These are phyloP conservation scores for Ceratocystis eucalypticola DNA, from an alignment of 2,329 filamentous ascomycete species.

Conservation along the genomic window DNA sequence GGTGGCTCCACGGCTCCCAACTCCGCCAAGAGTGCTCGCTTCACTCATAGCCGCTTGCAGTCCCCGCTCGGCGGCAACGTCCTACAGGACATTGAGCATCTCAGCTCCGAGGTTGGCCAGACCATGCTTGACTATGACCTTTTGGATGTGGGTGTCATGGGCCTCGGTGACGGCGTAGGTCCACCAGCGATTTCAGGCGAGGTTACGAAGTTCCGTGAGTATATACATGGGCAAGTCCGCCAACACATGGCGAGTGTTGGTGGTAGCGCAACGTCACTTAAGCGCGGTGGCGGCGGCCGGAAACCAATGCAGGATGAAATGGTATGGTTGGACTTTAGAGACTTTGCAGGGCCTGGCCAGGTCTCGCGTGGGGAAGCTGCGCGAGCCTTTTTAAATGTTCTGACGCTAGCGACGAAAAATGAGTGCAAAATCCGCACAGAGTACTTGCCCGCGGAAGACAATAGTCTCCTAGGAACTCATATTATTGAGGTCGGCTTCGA, in stretches of 20 bases:
- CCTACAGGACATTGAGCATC: conserved; percentile 16
- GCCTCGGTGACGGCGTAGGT: not conserved
- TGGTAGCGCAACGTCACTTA: not conserved
- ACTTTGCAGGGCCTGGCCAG: conserved; percentile 47
- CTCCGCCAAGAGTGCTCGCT: conserved; percentile 32
- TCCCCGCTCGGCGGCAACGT: conserved; percentile 2
- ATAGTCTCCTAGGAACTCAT: conserved; percentile 11
- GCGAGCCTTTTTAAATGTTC: conserved; percentile 62
- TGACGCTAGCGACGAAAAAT: conserved; percentile 55
- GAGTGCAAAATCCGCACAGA: conserved; percentile 40
- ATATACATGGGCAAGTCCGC: not conserved
- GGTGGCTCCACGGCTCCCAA: conserved; percentile 33
- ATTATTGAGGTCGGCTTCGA: conserved; percentile 17
- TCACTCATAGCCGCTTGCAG: conserved; percentile 24
- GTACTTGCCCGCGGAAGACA: conserved; percentile 24
- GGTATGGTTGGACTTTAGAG: conserved; percentile 50
- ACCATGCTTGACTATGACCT: conserved; percentile 6
- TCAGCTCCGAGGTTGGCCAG: conserved; percentile 10
- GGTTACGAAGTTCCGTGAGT: conserved; percentile 4
- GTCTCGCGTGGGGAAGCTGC: conserved; percentile 50
- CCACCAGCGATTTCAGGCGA: not conserved
- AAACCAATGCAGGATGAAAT: conserved; percentile 3
- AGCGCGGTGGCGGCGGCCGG: not conserved
- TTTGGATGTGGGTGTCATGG: not conserved
- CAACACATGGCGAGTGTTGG: conserved; percentile 2